Conservation (phyloP, 352 stramenopile species). For the Phytopythium boreale region DNA sequence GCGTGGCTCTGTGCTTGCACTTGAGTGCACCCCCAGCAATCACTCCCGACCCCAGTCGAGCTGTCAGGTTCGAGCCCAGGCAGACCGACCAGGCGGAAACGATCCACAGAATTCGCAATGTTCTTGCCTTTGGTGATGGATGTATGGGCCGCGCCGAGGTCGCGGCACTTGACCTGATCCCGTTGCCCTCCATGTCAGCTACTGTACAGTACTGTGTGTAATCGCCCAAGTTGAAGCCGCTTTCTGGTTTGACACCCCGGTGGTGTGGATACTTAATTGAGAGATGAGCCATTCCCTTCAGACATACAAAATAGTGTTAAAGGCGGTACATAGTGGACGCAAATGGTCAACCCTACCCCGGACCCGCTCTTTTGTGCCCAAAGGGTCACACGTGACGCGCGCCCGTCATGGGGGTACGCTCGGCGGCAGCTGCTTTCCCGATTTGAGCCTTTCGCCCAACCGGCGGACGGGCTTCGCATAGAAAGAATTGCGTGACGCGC, state of each 20-base stretch:
- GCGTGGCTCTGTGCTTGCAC: slow-evolving; percentile 4
- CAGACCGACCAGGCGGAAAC: background rate
- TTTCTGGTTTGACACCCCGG: background rate
- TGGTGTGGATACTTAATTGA: background rate
- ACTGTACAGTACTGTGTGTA: background rate
- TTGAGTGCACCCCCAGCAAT: background rate
- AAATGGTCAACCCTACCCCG: background rate
- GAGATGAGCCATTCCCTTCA: background rate
- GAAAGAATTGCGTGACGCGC: slow-evolving; percentile 1
- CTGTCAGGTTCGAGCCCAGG: background rate
- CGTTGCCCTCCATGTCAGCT: background rate
- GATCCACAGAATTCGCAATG: background rate
- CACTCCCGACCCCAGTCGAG: background rate
- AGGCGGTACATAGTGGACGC: background rate
- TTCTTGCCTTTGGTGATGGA: background rate
- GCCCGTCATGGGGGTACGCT: slow-evolving; percentile 3
- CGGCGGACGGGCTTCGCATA: background rate
- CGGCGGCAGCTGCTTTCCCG: background rate
- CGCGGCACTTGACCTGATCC: background rate
- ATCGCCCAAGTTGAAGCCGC: background rate
- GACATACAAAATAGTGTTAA: background rate
- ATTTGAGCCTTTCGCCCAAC: background rate
- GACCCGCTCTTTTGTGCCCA: slow-evolving; percentile 1
- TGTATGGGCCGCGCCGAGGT: no score
- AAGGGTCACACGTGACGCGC: background rate